A percentile compares a stretch with the other conserved stretches of the same genome.
Evolutionary conservation across 805 yeast genomes (phyloP).

Genomic region (Kuraishia hungarica): DNA sequence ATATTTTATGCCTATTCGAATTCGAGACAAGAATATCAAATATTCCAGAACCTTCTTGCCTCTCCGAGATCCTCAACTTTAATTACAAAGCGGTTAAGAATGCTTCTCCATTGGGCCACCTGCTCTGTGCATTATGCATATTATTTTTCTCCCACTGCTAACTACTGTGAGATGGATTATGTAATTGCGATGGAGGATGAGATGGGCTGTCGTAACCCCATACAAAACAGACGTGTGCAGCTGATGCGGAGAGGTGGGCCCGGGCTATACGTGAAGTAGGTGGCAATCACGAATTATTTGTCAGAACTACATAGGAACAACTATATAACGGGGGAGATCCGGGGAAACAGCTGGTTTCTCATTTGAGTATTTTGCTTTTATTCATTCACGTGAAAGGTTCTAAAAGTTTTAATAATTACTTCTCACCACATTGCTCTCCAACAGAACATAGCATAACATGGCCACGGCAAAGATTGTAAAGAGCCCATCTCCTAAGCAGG

Average conservation of each 20-base stretch:
- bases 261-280: neutral
- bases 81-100: neutral
- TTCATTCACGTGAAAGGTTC: too few species aligned
- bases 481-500: neutral
- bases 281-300: neutral
- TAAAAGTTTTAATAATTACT: too few species aligned
- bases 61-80: neutral
- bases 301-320: too few species aligned
- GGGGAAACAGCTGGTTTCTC: too few species aligned
- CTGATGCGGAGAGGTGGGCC: neutral
- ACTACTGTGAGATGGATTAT: neutral
- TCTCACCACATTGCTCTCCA: neutral
- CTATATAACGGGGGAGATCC: too few species aligned
- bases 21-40: too few species aligned
- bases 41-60: neutral
- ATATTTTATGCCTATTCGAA: too few species aligned
- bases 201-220: neutral
- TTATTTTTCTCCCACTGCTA: neutral
- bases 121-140: conserved; percentile 3
- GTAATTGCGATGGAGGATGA: neutral
- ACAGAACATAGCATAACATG: neutral
- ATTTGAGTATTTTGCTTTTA: too few species aligned
- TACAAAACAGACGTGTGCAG: neutral
- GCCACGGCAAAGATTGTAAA: neutral
- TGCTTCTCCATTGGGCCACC: too few species aligned